Conservation (phyloP, 1,284 basidiomycete genomes). For the Anthracocystis walkeri region DNA sequence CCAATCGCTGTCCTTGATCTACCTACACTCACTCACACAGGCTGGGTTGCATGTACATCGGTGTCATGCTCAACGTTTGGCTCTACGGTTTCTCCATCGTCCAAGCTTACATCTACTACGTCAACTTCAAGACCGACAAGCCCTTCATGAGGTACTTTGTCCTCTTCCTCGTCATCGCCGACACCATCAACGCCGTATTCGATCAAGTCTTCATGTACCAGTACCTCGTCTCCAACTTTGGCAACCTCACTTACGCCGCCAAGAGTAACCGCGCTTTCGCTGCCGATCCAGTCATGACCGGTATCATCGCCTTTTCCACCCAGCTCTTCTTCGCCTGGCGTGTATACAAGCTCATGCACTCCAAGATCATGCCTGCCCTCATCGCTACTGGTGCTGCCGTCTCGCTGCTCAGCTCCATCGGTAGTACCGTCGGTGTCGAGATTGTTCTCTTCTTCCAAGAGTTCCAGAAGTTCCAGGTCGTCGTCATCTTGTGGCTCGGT, state of each 20-base stretch:
- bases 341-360: slow-evolving; percentile 60
- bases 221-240: slow-evolving; percentile 62
- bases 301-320: slow-evolving; percentile 58
- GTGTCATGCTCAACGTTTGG: slow-evolving; percentile 62
- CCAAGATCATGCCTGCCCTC: slow-evolving; percentile 50
- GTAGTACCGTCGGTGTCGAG: slow-evolving; percentile 61
- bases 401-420: slow-evolving; percentile 56
- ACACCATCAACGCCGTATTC: slow-evolving; percentile 55
- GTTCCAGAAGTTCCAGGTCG: slow-evolving; percentile 64
- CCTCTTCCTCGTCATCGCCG: slow-evolving; percentile 54
- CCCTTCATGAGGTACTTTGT: slow-evolving; percentile 57
- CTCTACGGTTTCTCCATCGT: slow-evolving; percentile 62
- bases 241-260: slow-evolving; percentile 50
- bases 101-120: slow-evolving; percentile 63
- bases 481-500: slow-evolving; percentile 64
- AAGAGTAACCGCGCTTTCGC: slow-evolving; percentile 50
- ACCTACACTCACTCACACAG: slow-evolving; percentile 7
- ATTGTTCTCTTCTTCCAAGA: slow-evolving; percentile 51
- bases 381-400: slow-evolving; percentile 40
- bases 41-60: slow-evolving; percentile 64
- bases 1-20: too few relatives aligned
- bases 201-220: slow-evolving; percentile 61
- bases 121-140: slow-evolving; percentile 60
- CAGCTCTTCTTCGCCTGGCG: slow-evolving; percentile 67
- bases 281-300: slow-evolving; percentile 60